Percentiles rank a stretch among this genome's conserved stretches.
phyloP scores from a whole-genome alignment of 148 eudicot species.

The Rhododendron williamsianum region DNA sequence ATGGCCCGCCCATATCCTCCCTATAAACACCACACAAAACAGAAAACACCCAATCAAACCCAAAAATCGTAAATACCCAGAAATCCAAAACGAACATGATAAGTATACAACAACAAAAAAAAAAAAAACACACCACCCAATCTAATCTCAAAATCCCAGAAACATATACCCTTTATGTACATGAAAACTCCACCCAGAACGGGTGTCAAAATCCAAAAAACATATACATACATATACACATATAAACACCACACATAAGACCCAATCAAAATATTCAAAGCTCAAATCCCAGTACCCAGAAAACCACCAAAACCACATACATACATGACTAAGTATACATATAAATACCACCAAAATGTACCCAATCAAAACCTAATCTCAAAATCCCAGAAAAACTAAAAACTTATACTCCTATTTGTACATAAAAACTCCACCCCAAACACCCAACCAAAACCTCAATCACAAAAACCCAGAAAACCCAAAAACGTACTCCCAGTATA shows the following conservation, averaged over 20 bases:
- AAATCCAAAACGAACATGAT: neutral
- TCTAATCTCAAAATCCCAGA: neutral
- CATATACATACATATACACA: neutral
- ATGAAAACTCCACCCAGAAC: neutral
- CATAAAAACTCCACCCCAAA: neutral
- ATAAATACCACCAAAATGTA: neutral
- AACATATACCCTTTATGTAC: neutral
- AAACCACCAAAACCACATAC: neutral
- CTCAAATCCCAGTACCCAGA: neutral
- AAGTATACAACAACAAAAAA: neutral
- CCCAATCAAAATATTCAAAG: neutral
- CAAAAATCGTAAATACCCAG: neutral
- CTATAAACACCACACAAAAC: conserved; percentile 22
- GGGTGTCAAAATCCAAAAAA: neutral
- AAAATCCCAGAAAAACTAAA: neutral
- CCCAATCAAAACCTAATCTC: neutral
- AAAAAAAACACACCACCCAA: neutral
- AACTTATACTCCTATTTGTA: neutral
- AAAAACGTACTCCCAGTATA: neutral
- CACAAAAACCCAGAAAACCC: neutral
- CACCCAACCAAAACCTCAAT: neutral
- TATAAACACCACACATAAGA: neutral
- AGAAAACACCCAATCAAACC: neutral
- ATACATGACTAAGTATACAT: neutral
- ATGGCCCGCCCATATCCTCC: conserved; percentile 98